Percentiles rank a stretch among this genome's conserved stretches.
These are phyloP conservation scores for Zasmidium cellare DNA, from an alignment of 2,329 filamentous ascomycete genomes.

Conservation along the genomic window DNA sequence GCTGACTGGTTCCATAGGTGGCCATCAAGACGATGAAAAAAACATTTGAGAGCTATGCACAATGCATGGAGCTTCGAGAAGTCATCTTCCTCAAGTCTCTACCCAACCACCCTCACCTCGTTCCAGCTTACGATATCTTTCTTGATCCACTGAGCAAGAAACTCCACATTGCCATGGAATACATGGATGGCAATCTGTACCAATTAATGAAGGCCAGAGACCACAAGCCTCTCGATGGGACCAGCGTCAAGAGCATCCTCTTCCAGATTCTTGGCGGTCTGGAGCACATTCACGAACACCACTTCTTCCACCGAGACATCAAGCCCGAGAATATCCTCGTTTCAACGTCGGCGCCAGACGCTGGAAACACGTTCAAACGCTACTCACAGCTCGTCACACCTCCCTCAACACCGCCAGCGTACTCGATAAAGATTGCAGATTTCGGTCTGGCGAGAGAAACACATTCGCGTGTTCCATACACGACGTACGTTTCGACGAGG, in stretches of 20 bases:
- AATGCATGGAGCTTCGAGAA: conserved; percentile 90
- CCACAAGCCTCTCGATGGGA: conserved; percentile 87
- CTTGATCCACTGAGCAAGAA: conserved; percentile 94
- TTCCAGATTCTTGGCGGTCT: conserved; percentile 96
- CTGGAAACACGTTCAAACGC: conserved; percentile 80
- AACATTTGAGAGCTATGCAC: conserved; percentile 87
- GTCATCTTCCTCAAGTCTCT: conserved; percentile 94
- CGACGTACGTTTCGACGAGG: conserved; percentile 94
- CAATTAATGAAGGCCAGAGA: conserved; percentile 98
- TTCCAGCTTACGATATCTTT: conserved; percentile 98
- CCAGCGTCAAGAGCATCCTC: conserved; percentile 94
- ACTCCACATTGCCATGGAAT: conserved; percentile 98
- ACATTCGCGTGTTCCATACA: conserved; percentile 93
- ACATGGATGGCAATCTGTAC: conserved; percentile 99
- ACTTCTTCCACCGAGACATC: conserved; percentile 98
- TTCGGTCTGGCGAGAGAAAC: conserved; percentile 97
- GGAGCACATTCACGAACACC: conserved; percentile 94
- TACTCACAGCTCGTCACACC: conserved; percentile 94
- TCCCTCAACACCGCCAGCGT: conserved; percentile 87
- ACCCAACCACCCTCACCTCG: conserved; percentile 83
- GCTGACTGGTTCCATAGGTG: conserved; percentile 59
- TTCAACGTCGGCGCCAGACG: conserved; percentile 83
- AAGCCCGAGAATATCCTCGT: conserved; percentile 99
- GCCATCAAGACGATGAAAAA: conserved; percentile 99
- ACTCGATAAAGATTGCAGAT: conserved; percentile 97